phyloP scores from a whole-genome alignment of 2,329 filamentous ascomycete genomes.

The Epichloe coenophiala region DNA sequence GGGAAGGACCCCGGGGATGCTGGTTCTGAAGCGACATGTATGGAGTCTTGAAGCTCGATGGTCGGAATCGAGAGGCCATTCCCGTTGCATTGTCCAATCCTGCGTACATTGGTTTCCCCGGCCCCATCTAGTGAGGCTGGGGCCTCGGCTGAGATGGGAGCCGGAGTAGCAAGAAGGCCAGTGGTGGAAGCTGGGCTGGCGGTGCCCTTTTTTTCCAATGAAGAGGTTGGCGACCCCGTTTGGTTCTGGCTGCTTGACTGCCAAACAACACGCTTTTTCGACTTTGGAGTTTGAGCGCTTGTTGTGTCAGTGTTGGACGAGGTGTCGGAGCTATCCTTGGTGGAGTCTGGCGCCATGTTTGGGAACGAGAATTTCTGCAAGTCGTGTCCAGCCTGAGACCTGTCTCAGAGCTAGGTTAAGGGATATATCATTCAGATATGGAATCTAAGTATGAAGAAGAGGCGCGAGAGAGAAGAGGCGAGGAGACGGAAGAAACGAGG shows the following conservation, averaged over 20 bases:
- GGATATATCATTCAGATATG: conserved; percentile 3
- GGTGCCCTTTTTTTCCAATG: conserved; percentile 4
- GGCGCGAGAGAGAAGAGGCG: not conserved
- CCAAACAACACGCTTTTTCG: conserved; percentile 29
- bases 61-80: not conserved
- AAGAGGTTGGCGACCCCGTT: conserved; percentile 2
- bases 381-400: conserved; percentile 12
- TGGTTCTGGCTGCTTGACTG: conserved; percentile 15
- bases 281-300: conserved; percentile 19
- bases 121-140: not conserved
- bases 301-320: conserved; percentile 9
- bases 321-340: conserved; percentile 14
- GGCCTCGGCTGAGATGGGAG: not conserved
- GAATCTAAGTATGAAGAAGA: not conserved
- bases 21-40: not conserved
- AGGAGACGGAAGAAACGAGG: not conserved
- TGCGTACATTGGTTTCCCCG: not conserved
- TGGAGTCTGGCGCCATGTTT: conserved; percentile 12
- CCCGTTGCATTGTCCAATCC: not conserved
- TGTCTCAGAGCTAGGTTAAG: conserved; percentile 9
- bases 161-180: not conserved
- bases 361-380: conserved; percentile 8
- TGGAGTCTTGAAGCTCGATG: not conserved
- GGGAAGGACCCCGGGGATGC: conserved; percentile 9
- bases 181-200: conserved; percentile 8